phyloP scores from a whole-genome alignment of 148 eudicot species.

The Camellia granthamiana region DNA sequence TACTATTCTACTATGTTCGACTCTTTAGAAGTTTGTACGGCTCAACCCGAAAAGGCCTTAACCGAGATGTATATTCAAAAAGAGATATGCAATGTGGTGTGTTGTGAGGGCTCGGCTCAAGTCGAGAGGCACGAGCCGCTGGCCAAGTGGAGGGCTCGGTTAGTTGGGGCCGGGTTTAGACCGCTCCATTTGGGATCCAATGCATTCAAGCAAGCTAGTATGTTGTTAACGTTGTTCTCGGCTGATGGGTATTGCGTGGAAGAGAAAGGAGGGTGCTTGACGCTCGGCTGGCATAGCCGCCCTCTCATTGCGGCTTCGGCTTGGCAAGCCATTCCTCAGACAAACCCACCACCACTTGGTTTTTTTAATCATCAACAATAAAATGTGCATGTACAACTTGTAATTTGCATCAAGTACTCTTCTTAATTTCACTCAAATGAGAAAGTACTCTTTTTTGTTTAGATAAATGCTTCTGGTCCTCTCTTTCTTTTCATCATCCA shows the following conservation, averaged over 20 bases:
- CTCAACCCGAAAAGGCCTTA: constrained; percentile 37
- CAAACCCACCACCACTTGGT: constrained; percentile 7
- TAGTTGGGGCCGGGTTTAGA: constrained; percentile 44
- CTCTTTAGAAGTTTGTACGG: constrained; percentile 45
- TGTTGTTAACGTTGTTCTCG: constrained; percentile 54
- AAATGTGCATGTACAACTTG: background rate
- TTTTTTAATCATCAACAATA: background rate
- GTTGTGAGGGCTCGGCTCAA: constrained; percentile 55
- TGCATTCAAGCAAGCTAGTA: constrained; percentile 62
- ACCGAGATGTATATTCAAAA: constrained; percentile 50
- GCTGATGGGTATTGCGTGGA: constrained; percentile 60
- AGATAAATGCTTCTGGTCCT: background rate
- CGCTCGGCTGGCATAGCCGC: constrained; percentile 64
- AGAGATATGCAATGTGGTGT: constrained; percentile 55
- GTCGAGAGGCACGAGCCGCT: constrained; percentile 66
- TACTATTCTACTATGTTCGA: constrained; percentile 75
- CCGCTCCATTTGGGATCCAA: constrained; percentile 44
- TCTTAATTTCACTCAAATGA: background rate
- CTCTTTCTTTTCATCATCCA: too few species aligned
- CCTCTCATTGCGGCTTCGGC: constrained; percentile 68
- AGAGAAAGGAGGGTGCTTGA: constrained; percentile 61
- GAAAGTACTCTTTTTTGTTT: background rate
- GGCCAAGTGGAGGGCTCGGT: constrained; percentile 50
- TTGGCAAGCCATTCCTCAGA: constrained; percentile 46
- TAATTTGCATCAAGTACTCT: background rate